Percentiles rank a stretch among this genome's conserved stretches.
Conservation (phyloP, 441 rosid species). For the Erodium chrysanthum region DNA sequence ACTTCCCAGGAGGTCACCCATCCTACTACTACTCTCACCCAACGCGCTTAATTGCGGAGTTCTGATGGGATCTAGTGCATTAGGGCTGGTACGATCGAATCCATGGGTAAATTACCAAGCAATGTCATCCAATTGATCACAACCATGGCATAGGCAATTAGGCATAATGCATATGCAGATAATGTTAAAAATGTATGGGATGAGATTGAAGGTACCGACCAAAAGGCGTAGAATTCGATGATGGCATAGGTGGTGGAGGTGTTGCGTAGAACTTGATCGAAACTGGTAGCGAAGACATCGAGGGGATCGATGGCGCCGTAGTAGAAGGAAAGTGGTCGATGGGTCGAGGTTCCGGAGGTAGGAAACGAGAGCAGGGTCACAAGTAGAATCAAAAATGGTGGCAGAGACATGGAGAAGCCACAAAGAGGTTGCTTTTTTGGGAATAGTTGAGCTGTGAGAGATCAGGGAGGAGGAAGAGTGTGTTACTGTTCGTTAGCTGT, state of each 20-base stretch:
- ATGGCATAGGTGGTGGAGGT: slow-evolving; percentile 66
- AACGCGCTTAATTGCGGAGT: no score
- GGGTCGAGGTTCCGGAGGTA: slow-evolving; percentile 23
- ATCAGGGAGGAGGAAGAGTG: no score
- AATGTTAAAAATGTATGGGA: neutral
- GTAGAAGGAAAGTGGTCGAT: slow-evolving; percentile 42
- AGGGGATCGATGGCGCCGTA: no score
- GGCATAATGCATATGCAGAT: no score
- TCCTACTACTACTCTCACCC: no score
- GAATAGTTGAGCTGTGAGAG: no score
- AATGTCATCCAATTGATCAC: neutral
- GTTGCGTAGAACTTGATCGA: slow-evolving; percentile 48
- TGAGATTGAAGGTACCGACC: slow-evolving; percentile 36
- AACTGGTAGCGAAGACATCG: slow-evolving; percentile 54
- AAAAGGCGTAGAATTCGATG: slow-evolving; percentile 87
- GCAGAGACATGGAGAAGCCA: slow-evolving; percentile 14
- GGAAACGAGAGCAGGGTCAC: neutral
- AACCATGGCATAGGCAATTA: neutral
- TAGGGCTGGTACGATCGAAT: no score
- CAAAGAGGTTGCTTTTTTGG: no score
- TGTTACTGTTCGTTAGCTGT: no score
- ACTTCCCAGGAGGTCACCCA: no score
- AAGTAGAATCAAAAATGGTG: slow-evolving; percentile 6
- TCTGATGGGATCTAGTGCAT: no score
- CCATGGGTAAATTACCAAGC: no score